Evolutionary conservation across 805 yeast species (phyloP).

Genomic region (Lipomyces kockii): DNA sequence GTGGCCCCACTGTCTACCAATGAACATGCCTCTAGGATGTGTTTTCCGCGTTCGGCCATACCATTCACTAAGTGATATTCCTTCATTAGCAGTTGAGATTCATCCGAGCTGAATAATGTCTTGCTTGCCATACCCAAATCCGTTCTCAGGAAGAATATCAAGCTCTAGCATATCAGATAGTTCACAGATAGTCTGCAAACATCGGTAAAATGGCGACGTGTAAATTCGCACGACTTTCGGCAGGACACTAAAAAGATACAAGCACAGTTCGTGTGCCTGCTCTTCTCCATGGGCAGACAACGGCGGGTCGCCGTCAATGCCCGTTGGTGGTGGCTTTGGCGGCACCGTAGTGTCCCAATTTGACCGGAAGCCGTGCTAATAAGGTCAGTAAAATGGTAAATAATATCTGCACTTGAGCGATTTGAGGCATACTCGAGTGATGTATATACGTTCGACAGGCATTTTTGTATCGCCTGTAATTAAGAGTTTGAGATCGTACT

Average conservation of each 20-base stretch:
- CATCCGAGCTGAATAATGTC: neutral
- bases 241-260: constrained; percentile 54
- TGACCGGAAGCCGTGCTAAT: constrained; percentile 83
- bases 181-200: constrained; percentile 81
- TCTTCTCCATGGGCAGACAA: constrained; percentile 85
- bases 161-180: constrained; percentile 62
- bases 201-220: constrained; percentile 86
- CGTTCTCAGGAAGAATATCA: constrained; percentile 72
- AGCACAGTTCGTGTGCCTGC: constrained; percentile 82
- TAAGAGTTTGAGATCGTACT: neutral
- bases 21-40: constrained; percentile 58
- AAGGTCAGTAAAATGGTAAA: neutral
- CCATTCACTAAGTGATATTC: constrained; percentile 64
- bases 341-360: constrained; percentile 78
- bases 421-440: constrained; percentile 17
- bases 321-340: constrained; percentile 77
- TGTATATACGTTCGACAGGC: constrained; percentile 20
- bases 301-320: constrained; percentile 86
- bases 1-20: neutral
- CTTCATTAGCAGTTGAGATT: neutral
- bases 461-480: neutral
- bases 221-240: constrained; percentile 74
- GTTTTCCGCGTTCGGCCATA: constrained; percentile 69
- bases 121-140: constrained; percentile 58
- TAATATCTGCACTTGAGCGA: neutral